Conservation (phyloP, 2,329 filamentous ascomycete genomes). For the Chaetomium sp. region DNA sequence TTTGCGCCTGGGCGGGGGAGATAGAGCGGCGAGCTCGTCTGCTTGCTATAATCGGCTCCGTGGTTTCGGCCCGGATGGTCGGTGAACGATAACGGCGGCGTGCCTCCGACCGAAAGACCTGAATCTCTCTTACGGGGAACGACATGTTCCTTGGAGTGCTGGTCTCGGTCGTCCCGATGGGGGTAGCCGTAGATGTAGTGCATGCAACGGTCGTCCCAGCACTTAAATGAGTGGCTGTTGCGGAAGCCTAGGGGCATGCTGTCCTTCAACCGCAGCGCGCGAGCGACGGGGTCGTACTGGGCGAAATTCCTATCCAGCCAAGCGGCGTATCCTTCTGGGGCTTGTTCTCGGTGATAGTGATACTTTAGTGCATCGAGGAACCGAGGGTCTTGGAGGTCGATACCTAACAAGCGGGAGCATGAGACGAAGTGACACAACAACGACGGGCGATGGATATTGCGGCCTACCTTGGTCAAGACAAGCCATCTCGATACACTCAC, state of each 20-base stretch:
- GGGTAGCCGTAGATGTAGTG: slow-evolving; percentile 62
- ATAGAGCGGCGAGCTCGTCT: slow-evolving; percentile 44
- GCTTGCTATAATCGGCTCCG: slow-evolving; percentile 41
- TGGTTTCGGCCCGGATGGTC: slow-evolving; percentile 41
- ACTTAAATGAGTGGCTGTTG: slow-evolving; percentile 53
- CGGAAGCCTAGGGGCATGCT: slow-evolving; percentile 43
- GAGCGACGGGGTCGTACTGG: slow-evolving; percentile 52
- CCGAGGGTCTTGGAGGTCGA: slow-evolving; percentile 47
- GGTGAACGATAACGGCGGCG: slow-evolving; percentile 42
- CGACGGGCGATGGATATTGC: slow-evolving; percentile 5
- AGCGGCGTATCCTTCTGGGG: slow-evolving; percentile 50
- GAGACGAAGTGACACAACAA: slow-evolving; percentile 12
- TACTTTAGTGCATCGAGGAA: slow-evolving; percentile 45
- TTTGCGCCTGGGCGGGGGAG: slow-evolving; percentile 42
- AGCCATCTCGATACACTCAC: slow-evolving; percentile 59
- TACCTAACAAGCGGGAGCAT: slow-evolving; percentile 39
- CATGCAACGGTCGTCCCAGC: slow-evolving; percentile 56
- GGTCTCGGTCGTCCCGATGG: slow-evolving; percentile 53
- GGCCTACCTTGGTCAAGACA: slow-evolving; percentile 53
- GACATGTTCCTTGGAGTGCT: slow-evolving; percentile 53
- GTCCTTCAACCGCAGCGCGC: slow-evolving; percentile 45
- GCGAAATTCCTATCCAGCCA: slow-evolving; percentile 58
- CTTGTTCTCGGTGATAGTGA: slow-evolving; percentile 43
- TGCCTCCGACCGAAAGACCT: slow-evolving; percentile 46
- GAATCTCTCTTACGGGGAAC: slow-evolving; percentile 49